Evolutionary conservation across 805 yeast species (phyloP).

Genomic region (Wickerhamiella spandovensis): DNA sequence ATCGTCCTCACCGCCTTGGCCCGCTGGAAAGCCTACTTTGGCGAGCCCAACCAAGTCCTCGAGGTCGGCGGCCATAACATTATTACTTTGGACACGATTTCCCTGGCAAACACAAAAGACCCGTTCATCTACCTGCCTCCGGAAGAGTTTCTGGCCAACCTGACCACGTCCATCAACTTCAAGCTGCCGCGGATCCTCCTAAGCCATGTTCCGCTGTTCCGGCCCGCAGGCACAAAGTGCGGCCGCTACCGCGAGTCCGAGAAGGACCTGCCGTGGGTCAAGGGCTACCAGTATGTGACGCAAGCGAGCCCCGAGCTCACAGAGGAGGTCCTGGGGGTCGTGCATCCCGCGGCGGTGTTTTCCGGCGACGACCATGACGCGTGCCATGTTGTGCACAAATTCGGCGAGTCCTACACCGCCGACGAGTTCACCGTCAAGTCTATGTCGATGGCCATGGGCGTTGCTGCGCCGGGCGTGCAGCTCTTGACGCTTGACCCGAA

Average conservation of each 20-base stretch:
- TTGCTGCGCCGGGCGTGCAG: slow-evolving; percentile 74
- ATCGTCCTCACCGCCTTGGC: slow-evolving; percentile 42
- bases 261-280: slow-evolving; percentile 49
- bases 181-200: slow-evolving; percentile 33
- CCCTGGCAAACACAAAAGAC: slow-evolving; percentile 50
- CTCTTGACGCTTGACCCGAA: slow-evolving; percentile 42
- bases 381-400: slow-evolving; percentile 58
- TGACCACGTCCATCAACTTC: slow-evolving; percentile 13
- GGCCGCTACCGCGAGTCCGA: slow-evolving; percentile 65
- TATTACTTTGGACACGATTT: slow-evolving; percentile 70
- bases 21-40: slow-evolving; percentile 62
- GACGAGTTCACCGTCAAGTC: slow-evolving; percentile 83
- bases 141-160: slow-evolving; percentile 34
- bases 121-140: slow-evolving; percentile 36
- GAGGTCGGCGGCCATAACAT: slow-evolving; percentile 61
- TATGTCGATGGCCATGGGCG: slow-evolving; percentile 87
- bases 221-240: slow-evolving; percentile 51
- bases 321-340: slow-evolving; percentile 38
- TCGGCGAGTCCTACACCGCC: slow-evolving; percentile 20
- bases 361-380: slow-evolving; percentile 98
- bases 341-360: slow-evolving; percentile 59
- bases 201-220: slow-evolving; percentile 77
- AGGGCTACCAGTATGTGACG: slow-evolving; percentile 83
- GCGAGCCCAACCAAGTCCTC: slow-evolving; percentile 43
- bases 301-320: slow-evolving; percentile 56